phyloP scores from a whole-genome alignment of 2,329 filamentous ascomycete species.

The Escovopsis sp. region DNA sequence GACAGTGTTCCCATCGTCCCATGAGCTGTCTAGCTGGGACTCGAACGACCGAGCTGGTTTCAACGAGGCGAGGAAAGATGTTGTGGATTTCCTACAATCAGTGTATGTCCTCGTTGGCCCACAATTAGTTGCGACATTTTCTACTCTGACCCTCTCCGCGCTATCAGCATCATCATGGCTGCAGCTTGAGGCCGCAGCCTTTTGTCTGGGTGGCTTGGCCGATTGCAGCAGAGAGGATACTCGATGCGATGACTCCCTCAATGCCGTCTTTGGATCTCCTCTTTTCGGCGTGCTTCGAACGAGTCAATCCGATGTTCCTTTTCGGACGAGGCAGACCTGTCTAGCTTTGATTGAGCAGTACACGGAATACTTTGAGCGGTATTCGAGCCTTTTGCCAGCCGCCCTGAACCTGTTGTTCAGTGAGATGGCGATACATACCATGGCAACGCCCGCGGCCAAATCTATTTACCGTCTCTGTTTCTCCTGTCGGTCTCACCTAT shows the following conservation, averaged over 20 bases:
- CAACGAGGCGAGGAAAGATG: constrained; percentile 59
- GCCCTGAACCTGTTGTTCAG: constrained; percentile 63
- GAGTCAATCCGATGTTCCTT: constrained; percentile 38
- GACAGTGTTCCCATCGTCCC: constrained; percentile 48
- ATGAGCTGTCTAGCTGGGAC: constrained; percentile 51
- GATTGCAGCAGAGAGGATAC: constrained; percentile 47
- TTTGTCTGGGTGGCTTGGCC: constrained; percentile 50
- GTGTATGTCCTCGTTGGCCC: constrained; percentile 49
- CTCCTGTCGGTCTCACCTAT: constrained; percentile 56
- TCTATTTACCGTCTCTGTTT: constrained; percentile 63
- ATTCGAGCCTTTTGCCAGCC: constrained; percentile 50
- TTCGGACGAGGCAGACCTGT: constrained; percentile 51
- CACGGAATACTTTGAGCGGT: constrained; percentile 61
- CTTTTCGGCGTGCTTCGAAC: constrained; percentile 41
- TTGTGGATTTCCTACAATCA: constrained; percentile 63
- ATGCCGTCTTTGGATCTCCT: constrained; percentile 44
- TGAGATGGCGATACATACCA: constrained; percentile 45
- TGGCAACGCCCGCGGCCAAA: constrained; percentile 56
- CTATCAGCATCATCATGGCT: constrained; percentile 37
- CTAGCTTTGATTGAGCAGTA: constrained; percentile 59
- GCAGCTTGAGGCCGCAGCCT: constrained; percentile 45
- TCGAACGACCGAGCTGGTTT: constrained; percentile 53
- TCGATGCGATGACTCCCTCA: constrained; percentile 43
- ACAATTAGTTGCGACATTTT: constrained; percentile 41
- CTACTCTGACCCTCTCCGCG: constrained; percentile 36